Evolutionary conservation across 768 basidiomycete species (phyloP).

Genomic region (Suillus variegatus): DNA sequence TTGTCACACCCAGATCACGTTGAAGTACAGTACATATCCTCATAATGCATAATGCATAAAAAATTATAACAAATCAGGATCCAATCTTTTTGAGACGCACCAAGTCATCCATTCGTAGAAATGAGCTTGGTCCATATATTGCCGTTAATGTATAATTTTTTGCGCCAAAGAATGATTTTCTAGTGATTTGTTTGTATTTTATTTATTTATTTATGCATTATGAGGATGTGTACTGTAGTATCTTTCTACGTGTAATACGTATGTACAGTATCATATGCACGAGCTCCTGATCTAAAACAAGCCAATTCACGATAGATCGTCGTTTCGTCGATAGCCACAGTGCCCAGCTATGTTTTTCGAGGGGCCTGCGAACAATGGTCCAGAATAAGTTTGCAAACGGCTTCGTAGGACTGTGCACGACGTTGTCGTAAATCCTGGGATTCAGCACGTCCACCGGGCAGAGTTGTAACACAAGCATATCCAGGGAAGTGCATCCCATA

Average conservation of each 20-base stretch:
- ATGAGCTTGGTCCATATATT: too few relatives aligned
- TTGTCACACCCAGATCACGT: not conserved
- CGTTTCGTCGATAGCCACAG: not conserved
- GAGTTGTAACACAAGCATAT: slow-evolving; percentile 38
- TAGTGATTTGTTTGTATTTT: too few relatives aligned
- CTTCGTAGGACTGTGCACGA: not conserved
- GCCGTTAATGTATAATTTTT: too few relatives aligned
- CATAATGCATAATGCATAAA: too few relatives aligned
- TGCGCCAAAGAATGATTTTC: too few relatives aligned
- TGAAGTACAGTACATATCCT: too few relatives aligned
- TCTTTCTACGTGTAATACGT: not conserved
- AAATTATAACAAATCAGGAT: too few relatives aligned
- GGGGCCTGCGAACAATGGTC: not conserved
- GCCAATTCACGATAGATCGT: not conserved
- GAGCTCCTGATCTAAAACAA: not conserved
- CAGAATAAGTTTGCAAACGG: not conserved
- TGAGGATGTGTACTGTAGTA: too few relatives aligned
- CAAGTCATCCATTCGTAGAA: too few relatives aligned
- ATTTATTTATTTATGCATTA: too few relatives aligned
- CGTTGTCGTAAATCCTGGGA: slow-evolving; percentile 11
- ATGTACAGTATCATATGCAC: not conserved
- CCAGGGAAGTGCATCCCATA: slow-evolving; percentile 35
- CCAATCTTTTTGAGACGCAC: too few relatives aligned
- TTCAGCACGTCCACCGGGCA: slow-evolving; percentile 7
- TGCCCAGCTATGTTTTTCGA: not conserved